Base-by-base conservation (phyloP, 2,329 filamentous ascomycete species). In the Nemania diffusa region DNA sequence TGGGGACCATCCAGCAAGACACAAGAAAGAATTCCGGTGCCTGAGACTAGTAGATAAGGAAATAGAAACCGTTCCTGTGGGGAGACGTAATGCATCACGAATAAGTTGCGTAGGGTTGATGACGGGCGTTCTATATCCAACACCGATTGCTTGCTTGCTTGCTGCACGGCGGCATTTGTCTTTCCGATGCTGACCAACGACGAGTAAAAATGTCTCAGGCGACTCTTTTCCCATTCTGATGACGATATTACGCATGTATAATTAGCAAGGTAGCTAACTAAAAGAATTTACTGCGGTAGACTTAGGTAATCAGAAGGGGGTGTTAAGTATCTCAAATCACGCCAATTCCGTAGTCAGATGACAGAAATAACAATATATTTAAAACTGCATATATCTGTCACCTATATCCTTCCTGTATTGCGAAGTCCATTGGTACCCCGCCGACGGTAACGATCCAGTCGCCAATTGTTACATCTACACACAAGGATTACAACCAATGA, bases 1-100 rank as follows among this genome's bases (percentile, higher is more conserved):
- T 63, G 53, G 65, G 68, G 57, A 67, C 61, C 22, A 62, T 62
- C 64, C 40, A 55, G 51, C 52, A 42, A 57, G 50, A 63, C 34
- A 66, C 3, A 67, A n/a, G n/a, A n/a, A n/a, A n/a, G n/a, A 74
- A 73, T 72, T 20, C 70, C 62, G 73, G 69, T 75, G 73, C 73
- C 73, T 75, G 72, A 70, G 65, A 59, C 27, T n/a, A 26, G 42
- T 52, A 37, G 46, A 61, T n/a, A n/a, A 13, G 37, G 37, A 40
- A 37, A 44, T 50, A 42, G 58, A 44, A 27, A 29, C 32, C 24
- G 26, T 48, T 24, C 11, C 50, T 56, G 62, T 42, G 37, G 32
- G 42, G 57, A 59, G 57, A 62, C 67, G 67, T 67, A 65, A 69
- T 69, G 34, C n/a, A 63, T n/a, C 46, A 60, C 63, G 63, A 66